Conservation (phyloP, 2,329 filamentous ascomycete species). For the Cladosporium colombiae region DNA sequence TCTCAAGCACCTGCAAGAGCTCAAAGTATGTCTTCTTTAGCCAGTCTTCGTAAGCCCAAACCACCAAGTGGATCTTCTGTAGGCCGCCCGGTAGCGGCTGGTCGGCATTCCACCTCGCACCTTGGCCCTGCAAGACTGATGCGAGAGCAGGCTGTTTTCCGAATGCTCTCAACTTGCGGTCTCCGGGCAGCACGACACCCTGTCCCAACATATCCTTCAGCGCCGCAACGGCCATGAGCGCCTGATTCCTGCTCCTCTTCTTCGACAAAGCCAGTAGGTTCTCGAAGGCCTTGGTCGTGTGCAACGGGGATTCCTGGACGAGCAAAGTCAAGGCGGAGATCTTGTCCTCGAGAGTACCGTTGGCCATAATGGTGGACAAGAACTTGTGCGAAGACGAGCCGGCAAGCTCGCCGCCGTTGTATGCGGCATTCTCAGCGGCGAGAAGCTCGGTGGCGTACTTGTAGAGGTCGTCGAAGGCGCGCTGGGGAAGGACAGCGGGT, state of each 20-base stretch:
- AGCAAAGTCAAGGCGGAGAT: constrained; percentile 92
- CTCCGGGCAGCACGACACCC: constrained; percentile 77
- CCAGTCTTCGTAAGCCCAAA: constrained; percentile 94
- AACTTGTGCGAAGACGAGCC: constrained; percentile 91
- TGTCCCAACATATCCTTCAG: constrained; percentile 92
- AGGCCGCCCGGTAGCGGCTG: constrained; percentile 73
- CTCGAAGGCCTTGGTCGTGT: constrained; percentile 88
- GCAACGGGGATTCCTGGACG: constrained; percentile 92
- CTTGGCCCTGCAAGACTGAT: constrained; percentile 65
- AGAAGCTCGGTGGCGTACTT: constrained; percentile 73
- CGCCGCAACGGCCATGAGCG: constrained; percentile 87
- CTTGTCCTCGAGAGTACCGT: constrained; percentile 94
- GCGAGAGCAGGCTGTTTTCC: constrained; percentile 75
- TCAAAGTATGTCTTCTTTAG: constrained; percentile 93
- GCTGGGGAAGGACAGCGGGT: constrained; percentile 40
- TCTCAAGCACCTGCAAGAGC: constrained; percentile 84
- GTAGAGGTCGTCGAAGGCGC: constrained; percentile 60
- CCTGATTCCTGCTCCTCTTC: constrained; percentile 91
- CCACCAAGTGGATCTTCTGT: constrained; percentile 74
- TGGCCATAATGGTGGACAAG: constrained; percentile 94
- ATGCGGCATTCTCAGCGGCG: constrained; percentile 74
- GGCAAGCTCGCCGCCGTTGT: constrained; percentile 68
- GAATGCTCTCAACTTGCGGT: constrained; percentile 80
- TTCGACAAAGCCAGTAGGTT: constrained; percentile 78
- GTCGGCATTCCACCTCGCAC: constrained; percentile 65